Conservation (phyloP, 78 protist genomes). For the Dictyostelium intermedium region DNA sequence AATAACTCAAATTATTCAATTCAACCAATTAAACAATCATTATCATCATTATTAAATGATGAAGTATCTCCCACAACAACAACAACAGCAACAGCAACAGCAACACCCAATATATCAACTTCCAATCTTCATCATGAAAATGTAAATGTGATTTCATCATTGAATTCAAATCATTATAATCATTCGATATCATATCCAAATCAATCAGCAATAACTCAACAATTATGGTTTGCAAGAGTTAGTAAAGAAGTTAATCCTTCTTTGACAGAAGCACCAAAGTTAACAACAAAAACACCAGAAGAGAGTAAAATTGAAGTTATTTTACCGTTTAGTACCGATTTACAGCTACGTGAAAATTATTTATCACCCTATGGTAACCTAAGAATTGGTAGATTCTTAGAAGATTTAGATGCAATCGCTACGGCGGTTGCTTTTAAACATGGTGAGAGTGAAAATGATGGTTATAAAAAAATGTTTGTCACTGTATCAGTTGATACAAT, state of each 20-base stretch:
- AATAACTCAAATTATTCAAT: not conserved
- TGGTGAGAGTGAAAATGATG: conserved; percentile 57
- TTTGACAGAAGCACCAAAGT: not conserved
- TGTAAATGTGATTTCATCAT: not conserved
- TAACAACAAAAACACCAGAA: conserved; percentile 27
- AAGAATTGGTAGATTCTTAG: conserved; percentile 73
- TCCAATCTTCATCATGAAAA: not conserved
- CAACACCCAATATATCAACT: too few species aligned
- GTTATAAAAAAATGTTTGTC: conserved; percentile 36
- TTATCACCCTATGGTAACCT: conserved; percentile 63
- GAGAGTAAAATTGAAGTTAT: conserved; percentile 37
- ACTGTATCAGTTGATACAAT: conserved; percentile 76
- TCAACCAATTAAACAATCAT: not conserved
- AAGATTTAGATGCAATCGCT: conserved; percentile 80
- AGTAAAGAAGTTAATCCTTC: not conserved
- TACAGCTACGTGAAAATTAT: conserved; percentile 59
- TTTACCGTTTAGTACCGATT: conserved; percentile 43
- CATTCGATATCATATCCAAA: conserved; percentile 9
- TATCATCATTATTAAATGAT: not conserved
- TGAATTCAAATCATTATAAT: not conserved
- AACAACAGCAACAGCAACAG: not conserved
- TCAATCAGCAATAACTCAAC: conserved; percentile 34
- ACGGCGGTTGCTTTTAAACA: conserved; percentile 65
- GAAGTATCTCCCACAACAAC: not conserved
- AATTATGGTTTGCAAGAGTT: conserved; percentile 23